A percentile compares a stretch with the other conserved stretches of the same genome.
phyloP scores from a whole-genome alignment of 2,329 filamentous ascomycete genomes.

The Tolypocladium paradoxum region DNA sequence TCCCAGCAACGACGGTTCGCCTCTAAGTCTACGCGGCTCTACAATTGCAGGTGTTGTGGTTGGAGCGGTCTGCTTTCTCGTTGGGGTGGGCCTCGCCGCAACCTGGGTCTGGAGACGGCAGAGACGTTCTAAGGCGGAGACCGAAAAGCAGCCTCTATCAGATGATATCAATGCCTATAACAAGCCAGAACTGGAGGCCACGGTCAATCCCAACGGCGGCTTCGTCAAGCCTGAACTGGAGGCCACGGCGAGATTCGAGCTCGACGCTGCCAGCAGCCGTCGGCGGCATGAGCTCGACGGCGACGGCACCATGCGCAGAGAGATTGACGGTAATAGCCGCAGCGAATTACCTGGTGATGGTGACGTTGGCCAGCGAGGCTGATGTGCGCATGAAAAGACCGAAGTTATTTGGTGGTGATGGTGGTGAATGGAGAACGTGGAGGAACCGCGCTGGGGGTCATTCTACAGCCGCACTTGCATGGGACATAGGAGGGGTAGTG shows the following conservation, averaged over 20 bases:
- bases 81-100: neutral
- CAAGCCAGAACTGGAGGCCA: neutral
- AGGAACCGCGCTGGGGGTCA: neutral
- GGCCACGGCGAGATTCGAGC: neutral
- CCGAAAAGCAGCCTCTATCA: neutral
- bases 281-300: neutral
- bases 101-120: neutral
- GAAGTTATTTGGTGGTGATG: neutral
- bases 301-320: neutral
- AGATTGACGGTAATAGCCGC: neutral
- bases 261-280: neutral
- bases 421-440: too few relatives aligned
- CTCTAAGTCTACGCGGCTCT: neutral
- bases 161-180: neutral
- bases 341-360: neutral
- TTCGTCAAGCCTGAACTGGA: neutral
- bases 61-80: neutral
- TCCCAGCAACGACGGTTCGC: neutral
- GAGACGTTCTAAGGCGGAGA: neutral
- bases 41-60: neutral
- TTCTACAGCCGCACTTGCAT: neutral
- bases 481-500: neutral
- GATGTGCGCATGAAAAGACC: neutral
- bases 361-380: neutral
- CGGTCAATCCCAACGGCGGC: neutral